Evolutionary conservation across 768 basidiomycete genomes (phyloP).

Genomic region (Dioszegia hungarica): DNA sequence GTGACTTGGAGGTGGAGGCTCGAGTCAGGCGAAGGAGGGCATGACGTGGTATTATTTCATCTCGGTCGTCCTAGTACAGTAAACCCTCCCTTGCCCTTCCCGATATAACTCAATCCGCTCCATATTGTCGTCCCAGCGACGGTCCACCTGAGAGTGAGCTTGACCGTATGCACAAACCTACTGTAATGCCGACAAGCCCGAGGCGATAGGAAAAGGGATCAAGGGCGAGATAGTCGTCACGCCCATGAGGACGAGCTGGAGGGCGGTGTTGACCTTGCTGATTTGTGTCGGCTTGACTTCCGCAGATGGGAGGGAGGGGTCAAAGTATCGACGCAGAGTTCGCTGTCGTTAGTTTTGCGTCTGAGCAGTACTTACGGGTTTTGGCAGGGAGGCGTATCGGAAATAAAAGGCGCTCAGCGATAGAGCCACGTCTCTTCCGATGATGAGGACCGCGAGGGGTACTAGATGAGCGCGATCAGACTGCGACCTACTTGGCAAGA

Average conservation of each 20-base stretch:
- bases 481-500: too few species aligned
- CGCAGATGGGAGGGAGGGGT: conserved; percentile 89
- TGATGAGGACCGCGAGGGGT: conserved; percentile 75
- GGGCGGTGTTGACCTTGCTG: conserved; percentile 89
- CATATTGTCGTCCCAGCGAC: conserved; percentile 88
- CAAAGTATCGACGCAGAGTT: conserved; percentile 87
- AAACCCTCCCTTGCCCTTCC: conserved; percentile 35
- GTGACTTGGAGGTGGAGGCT: neutral
- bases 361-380: conserved; percentile 62
- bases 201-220: conserved; percentile 55
- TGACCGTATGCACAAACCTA: conserved; percentile 53
- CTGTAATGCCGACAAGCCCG: conserved; percentile 67
- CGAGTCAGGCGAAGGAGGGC: too few species aligned
- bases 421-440: conserved; percentile 70
- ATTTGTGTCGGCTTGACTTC: conserved; percentile 91
- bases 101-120: conserved; percentile 63
- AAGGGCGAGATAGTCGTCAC: conserved; percentile 78
- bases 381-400: conserved; percentile 57
- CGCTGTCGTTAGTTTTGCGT: conserved; percentile 55
- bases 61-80: neutral
- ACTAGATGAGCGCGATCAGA: too few species aligned
- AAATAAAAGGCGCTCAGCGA: conserved; percentile 24
- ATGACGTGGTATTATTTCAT: neutral
- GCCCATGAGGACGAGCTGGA: conserved; percentile 90
- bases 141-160: conserved; percentile 58